A percentile compares a stretch with the other conserved stretches of the same genome.
Evolutionary conservation across 352 stramenopile species (phyloP).

Genomic region (Pythium sp.): DNA sequence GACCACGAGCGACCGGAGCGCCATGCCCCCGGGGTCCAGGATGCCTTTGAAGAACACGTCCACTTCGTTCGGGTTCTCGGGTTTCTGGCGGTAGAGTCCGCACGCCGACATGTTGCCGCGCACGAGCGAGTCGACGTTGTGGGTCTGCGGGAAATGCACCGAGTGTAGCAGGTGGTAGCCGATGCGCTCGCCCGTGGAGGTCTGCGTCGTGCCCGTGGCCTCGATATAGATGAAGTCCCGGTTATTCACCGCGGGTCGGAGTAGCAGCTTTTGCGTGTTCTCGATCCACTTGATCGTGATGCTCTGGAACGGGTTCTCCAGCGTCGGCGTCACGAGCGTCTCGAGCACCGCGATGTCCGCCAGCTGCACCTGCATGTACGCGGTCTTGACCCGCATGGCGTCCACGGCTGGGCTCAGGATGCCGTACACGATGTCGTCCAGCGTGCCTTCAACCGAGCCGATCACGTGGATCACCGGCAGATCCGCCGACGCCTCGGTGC

Average conservation of each 20-base stretch:
- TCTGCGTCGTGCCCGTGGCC: slow-evolving; percentile 21
- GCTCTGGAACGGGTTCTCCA: slow-evolving; percentile 28
- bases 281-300: slow-evolving; percentile 39
- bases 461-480: slow-evolving; percentile 32
- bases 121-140: slow-evolving; percentile 10
- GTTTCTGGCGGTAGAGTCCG: slow-evolving; percentile 36
- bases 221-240: slow-evolving; percentile 35
- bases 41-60: slow-evolving; percentile 44
- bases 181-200: slow-evolving; percentile 26
- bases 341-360: slow-evolving; percentile 42
- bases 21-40: slow-evolving; percentile 27
- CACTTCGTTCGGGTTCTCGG: slow-evolving; percentile 24
- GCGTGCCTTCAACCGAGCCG: slow-evolving; percentile 30
- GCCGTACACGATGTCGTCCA: slow-evolving; percentile 43
- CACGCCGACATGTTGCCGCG: slow-evolving; percentile 42
- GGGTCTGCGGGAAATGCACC: slow-evolving; percentile 22
- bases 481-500: background rate
- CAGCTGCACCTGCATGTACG: slow-evolving; percentile 36
- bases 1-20: slow-evolving; percentile 27
- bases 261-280: slow-evolving; percentile 24
- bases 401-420: slow-evolving; percentile 28
- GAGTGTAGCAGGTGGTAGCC: slow-evolving; percentile 42
- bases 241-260: slow-evolving; percentile 27
- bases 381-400: slow-evolving; percentile 36
- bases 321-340: slow-evolving; percentile 24